Percentiles rank a stretch among this genome's conserved stretches.
Evolutionary conservation across 371 early-diverging fungal species (phyloP).

Genomic region (Mortierella sp.): DNA sequence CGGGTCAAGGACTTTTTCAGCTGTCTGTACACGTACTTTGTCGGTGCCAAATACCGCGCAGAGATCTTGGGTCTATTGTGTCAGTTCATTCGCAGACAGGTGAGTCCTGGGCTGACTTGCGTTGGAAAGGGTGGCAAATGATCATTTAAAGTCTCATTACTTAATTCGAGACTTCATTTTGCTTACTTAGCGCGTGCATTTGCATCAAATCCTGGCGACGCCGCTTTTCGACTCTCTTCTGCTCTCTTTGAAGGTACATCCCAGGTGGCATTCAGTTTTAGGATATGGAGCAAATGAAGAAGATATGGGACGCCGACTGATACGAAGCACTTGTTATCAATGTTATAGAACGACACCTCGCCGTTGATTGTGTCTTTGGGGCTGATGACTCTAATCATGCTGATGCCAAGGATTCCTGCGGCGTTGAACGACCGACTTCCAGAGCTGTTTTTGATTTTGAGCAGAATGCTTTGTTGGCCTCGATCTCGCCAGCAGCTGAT

Average conservation of each 20-base stretch:
- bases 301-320: neutral
- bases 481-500: constrained; percentile 66
- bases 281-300: neutral
- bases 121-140: too few relatives aligned
- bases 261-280: neutral
- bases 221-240: constrained; percentile 69
- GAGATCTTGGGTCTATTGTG: constrained; percentile 70
- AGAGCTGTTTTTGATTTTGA: constrained; percentile 70
- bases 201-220: constrained; percentile 73
- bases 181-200: constrained; percentile 64
- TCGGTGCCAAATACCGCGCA: constrained; percentile 66
- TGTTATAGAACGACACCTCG: constrained; percentile 71
- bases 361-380: constrained; percentile 73
- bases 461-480: constrained; percentile 75
- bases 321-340: neutral
- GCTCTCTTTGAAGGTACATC: constrained; percentile 70
- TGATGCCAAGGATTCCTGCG: constrained; percentile 75
- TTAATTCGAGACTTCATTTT: neutral
- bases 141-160: neutral
- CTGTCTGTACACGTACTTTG: constrained; percentile 66
- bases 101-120: constrained; percentile 19
- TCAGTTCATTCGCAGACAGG: constrained; percentile 71
- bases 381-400: constrained; percentile 74
- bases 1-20: constrained; percentile 66
- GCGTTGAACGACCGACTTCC: constrained; percentile 69